Percentiles rank a stretch among this genome's conserved stretches.
Evolutionary conservation across 805 yeast genomes (phyloP).

Genomic region (Saccharomycopsis fodiens): DNA sequence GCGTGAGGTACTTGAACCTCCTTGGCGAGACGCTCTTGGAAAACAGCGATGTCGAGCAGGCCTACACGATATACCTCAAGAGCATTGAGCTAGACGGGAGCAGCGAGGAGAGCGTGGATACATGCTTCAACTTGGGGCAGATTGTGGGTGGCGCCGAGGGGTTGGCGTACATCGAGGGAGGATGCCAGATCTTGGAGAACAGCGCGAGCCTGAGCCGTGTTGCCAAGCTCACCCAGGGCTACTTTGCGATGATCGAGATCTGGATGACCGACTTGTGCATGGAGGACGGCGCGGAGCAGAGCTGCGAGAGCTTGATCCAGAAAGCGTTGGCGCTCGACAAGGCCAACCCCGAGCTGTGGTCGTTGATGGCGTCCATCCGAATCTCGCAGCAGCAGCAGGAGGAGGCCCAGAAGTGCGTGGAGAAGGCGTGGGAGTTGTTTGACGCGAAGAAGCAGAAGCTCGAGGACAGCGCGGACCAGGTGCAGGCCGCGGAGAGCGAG

Average conservation of each 20-base stretch:
- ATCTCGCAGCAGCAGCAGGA: slow-evolving; percentile 73
- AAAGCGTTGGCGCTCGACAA: slow-evolving; percentile 42
- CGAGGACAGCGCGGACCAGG: slow-evolving; percentile 31
- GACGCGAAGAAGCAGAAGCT: slow-evolving; percentile 40
- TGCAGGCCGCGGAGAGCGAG: slow-evolving; percentile 11
- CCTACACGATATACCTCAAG: slow-evolving; percentile 51
- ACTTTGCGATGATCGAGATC: slow-evolving; percentile 81
- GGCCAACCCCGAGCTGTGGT: slow-evolving; percentile 71
- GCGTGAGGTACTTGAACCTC: slow-evolving; percentile 42
- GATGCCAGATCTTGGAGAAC: slow-evolving; percentile 32
- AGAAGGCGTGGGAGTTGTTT: slow-evolving; percentile 67
- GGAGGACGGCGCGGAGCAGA: slow-evolving; percentile 80
- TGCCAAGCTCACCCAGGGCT: slow-evolving; percentile 64
- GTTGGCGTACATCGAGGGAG: slow-evolving; percentile 40
- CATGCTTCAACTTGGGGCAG: slow-evolving; percentile 87
- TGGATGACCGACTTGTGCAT: slow-evolving; percentile 98
- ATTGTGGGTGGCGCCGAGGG: slow-evolving; percentile 81
- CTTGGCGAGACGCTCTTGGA: slow-evolving; percentile 79
- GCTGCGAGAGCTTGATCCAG: slow-evolving; percentile 66
- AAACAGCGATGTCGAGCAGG: slow-evolving; percentile 69
- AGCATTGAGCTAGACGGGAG: slow-evolving; percentile 65
- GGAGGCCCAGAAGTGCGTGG: slow-evolving; percentile 67
- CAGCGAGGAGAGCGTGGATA: slow-evolving; percentile 64
- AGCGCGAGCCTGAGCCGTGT: slow-evolving; percentile 20
- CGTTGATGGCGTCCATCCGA: slow-evolving; percentile 75